Percentiles rank a stretch among this genome's conserved stretches.
Evolutionary conservation across 2,329 filamentous ascomycete species (phyloP).

Genomic region (Neocatenulostroma microsporum): DNA sequence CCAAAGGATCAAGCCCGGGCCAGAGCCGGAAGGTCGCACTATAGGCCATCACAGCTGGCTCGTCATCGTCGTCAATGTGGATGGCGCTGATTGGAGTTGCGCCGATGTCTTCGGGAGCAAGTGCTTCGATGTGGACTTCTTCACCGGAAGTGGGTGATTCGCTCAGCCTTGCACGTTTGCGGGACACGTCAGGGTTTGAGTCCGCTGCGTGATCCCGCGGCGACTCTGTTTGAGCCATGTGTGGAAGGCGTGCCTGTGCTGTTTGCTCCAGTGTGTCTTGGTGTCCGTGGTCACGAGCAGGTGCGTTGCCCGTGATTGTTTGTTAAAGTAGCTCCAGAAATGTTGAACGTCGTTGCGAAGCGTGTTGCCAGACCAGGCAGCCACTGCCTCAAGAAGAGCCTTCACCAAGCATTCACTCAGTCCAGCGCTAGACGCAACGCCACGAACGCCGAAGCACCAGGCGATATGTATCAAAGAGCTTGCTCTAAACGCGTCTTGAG

Average conservation of each 20-base stretch:
- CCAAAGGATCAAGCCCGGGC: conserved; percentile 1
- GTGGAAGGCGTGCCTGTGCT: neutral
- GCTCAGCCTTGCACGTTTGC: conserved; percentile 40
- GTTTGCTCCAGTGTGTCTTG: too few relatives aligned
- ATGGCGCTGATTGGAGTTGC: conserved; percentile 31
- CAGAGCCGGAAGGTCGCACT: conserved; percentile 10
- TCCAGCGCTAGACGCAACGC: neutral
- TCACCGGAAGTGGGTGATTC: conserved; percentile 23
- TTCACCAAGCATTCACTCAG: conserved; percentile 1
- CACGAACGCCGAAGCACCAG: conserved; percentile 1
- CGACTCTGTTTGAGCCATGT: conserved; percentile 10
- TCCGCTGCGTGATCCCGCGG: conserved; percentile 38
- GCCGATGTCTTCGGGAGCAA: conserved; percentile 34
- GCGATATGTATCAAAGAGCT: too few relatives aligned
- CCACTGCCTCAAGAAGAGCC: too few relatives aligned
- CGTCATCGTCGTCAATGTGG: conserved; percentile 31
- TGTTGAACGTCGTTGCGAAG: too few relatives aligned
- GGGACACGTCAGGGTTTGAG: conserved; percentile 37
- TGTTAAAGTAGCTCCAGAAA: too few relatives aligned
- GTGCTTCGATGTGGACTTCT: conserved; percentile 21
- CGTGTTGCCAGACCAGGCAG: too few relatives aligned
- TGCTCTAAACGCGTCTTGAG: neutral
- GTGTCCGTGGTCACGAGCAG: too few relatives aligned
- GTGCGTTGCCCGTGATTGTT: too few relatives aligned
- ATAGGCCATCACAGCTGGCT: conserved; percentile 15